Evolutionary conservation across 805 yeast genomes (phyloP).

Genomic region (Teunomyces aglyptinius): DNA sequence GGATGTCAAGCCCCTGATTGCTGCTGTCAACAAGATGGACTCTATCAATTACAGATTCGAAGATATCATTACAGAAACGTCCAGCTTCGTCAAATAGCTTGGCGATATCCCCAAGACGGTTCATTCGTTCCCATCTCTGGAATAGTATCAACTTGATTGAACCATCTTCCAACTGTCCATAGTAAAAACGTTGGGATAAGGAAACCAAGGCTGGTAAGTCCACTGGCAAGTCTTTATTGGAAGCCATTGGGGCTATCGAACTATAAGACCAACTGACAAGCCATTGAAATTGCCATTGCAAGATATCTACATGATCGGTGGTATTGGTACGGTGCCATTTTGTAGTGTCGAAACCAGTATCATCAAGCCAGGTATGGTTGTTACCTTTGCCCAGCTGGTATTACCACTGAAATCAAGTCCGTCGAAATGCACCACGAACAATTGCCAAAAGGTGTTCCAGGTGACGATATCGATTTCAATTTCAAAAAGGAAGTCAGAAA

Average conservation of each 20-base stretch:
- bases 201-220: constrained; percentile 68
- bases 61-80: constrained; percentile 73
- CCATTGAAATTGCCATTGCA: constrained; percentile 87
- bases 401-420: constrained; percentile 86
- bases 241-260: constrained; percentile 81
- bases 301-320: constrained; percentile 93
- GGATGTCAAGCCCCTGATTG: constrained; percentile 84
- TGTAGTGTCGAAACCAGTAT: constrained; percentile 93
- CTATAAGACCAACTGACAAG: constrained; percentile 81
- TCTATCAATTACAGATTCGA: constrained; percentile 75
- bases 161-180: constrained; percentile 75
- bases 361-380: constrained; percentile 89
- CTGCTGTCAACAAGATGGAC: constrained; percentile 95
- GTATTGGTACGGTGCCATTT: constrained; percentile 89
- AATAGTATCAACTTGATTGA: constrained; percentile 93
- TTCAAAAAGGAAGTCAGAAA: constrained; percentile 90
- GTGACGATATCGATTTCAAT: constrained; percentile 91
- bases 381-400: constrained; percentile 89
- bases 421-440: constrained; percentile 87
- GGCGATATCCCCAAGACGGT: constrained; percentile 82
- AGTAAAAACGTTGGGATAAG: constrained; percentile 86
- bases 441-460: constrained; percentile 77
- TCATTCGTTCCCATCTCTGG: constrained; percentile 88
- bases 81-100: constrained; percentile 79
- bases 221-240: constrained; percentile 80